Base-by-base conservation (phyloP, 1,284 basidiomycete genomes). In the Ustanciosporium gigantosporum region DNA sequence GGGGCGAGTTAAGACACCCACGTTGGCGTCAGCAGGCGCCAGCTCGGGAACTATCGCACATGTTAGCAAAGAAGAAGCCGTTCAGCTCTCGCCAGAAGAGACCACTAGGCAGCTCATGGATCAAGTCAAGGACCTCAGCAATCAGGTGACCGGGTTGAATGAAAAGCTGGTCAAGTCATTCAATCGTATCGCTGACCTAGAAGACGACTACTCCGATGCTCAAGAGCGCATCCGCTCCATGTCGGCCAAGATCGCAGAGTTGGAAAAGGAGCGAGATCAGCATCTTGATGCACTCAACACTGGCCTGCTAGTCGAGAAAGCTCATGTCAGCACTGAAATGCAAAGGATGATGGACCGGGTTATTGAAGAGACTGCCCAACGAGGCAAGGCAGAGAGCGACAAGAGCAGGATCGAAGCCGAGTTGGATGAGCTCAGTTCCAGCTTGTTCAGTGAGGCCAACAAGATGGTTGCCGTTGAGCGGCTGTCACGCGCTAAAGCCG, bases 331-430 rank as follows among this genome's bases (percentile, higher is more conserved):
- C 16, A 79, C 86, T 7, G 95, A 98, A 80, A 87, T 98, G 72
- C 94, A 87, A 68, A 85, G 91, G 23, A 82, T 98, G 61, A 97
- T 97, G 85, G 90, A 94, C 67, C 88, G 87, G 41, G 87, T 93
- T 17, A 90, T 92, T 13, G 91, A 95, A 71, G 94, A 96, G 80
- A 91, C 93, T 17, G 86, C 90, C 3, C 86, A 88, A 65, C 84
- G 92, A 16, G 92, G 91, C 15, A 87, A 91, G 75, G 94, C 93
- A 2, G 85, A 83, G 53, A 90, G 88, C 15, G 85, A 88, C 34
- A 82, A 80, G 19, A 79, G 79, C 55, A 87, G 87, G 44, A 55
- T 80, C 70, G 57, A 68, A 44, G 66, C 69, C 21, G 80, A 81
- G 59, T 70, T 98, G 35, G 93, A 96, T 78, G 91, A 96, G 78